Base-by-base conservation (phyloP, 73 alveolate species). In the Uronychia binucleata region DNA sequence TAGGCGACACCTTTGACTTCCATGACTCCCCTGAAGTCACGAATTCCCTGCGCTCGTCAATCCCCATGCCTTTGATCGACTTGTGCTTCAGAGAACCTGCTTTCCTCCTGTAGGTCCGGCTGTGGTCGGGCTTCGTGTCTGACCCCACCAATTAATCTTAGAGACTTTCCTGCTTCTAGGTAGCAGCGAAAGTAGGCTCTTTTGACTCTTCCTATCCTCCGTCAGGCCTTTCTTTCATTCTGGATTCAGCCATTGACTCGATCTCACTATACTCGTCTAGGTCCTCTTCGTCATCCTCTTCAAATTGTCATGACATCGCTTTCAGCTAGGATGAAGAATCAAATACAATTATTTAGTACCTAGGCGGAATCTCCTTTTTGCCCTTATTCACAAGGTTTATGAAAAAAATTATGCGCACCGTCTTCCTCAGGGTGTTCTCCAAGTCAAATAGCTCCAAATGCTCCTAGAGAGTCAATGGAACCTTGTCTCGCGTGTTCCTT, bases 401-500 rank as follows among this genome's bases (percentile, higher is more conserved):
- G 19, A 46, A 46, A 46, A 46, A 19, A 19, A 46, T 46, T 11
- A 46, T 46, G n/a, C 67, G 5, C 67, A 46, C 19, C 19, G 67
- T 19, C 67, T 46, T 46, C 19, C 67, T 46, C 5, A 46, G 67
- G 67, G 19, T 19, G 19, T 46, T 46, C 19, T 46, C 67, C 5
- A 46, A 19, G 19, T 46, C 67, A 19, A 46, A 46, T 19, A 46
- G 5, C 19, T 46, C 67, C 19, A 46, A 19, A 46, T 46, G 67
- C 19, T 46, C 67, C 19, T 46, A 46, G 67, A 93, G 84, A 34
- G 91, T 95, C 75, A 92, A 82, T 84, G 98, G 98, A 75, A 95
- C 87, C 57, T 85, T 82, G 33, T 77, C 35, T 26, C 80, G 75
- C 77, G 90, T 90, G 33, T 60, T 86, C 82, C 97, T 81, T 28